Evolutionary conservation across 805 yeast species (phyloP), one percentile per base, ranked within the genome.

Genomic region (Nakazawaea wyomingensis): DNA sequence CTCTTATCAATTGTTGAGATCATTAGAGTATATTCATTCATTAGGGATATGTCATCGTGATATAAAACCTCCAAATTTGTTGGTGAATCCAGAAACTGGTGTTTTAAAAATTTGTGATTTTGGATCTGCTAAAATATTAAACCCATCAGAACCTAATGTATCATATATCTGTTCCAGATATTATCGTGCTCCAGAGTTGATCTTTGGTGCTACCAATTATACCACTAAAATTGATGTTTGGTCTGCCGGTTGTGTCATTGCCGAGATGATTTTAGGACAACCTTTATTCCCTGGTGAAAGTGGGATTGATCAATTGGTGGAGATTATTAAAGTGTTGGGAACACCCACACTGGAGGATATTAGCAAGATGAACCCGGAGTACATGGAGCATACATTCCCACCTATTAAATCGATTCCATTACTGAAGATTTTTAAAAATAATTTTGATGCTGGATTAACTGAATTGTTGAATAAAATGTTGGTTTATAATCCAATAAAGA

Each of bases 161-260:
- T 84, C 96, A 6, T 93, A 93, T 63, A 93, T 93, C 41, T 93
- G 99, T 65, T 89, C 97, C 16, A 76, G 99, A 54, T 93, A 91
- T 66, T 93, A 93, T 65, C 73, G 99, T 45, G 99, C 99, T 5
- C 99, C 99, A 0, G 99, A 93, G 65, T 77, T 93, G 54, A 93
- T 93, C 48, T 93, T 93, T 68, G 99, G 98, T 16, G 96, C 98
- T 11, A 85, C 96, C 21, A 87, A 90, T 64, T 93, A 93, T 64
- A 88, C 98, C 6, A 89, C 97, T 24, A 90, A 91, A 62, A 93
- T 93, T 51, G 99, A 93, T 61, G 79, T 93, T 37, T 93, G 99
- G 99, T 86, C 96, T 11, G 88, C 95, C 11, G 96, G 96, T 17
- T 93, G 99, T 69, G 99, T 93, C 18, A 89, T 93, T 87, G 98